Percentiles rank a stretch among this genome's conserved stretches.
Conservation (phyloP, 1,284 basidiomycete genomes). For the Tausonia pullulans region DNA sequence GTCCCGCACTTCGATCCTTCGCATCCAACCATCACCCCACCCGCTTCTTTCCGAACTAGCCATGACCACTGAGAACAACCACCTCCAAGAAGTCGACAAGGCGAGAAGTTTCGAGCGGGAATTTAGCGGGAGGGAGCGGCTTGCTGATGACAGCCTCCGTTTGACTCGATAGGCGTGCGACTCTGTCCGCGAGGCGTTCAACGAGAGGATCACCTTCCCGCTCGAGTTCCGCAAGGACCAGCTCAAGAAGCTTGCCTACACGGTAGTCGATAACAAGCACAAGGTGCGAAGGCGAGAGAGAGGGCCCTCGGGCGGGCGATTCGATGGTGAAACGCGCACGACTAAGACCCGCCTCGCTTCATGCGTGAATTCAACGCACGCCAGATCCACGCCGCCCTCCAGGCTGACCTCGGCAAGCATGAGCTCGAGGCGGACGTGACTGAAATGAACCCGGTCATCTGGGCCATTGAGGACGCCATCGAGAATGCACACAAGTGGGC, state of each 20-base stretch:
- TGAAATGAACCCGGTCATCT: not conserved
- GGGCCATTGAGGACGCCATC: not conserved
- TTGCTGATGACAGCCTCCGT: no score
- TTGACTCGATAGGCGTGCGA: no score
- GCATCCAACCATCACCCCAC: no score
- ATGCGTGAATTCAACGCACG: not conserved
- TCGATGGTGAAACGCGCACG: no score
- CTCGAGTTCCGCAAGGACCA: not conserved
- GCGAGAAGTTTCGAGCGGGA: no score
- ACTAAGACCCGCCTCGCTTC: not conserved
- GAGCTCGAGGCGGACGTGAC: conserved; percentile 1
- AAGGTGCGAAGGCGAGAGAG: no score
- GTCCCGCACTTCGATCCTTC: no score
- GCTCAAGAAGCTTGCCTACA: conserved; percentile 8
- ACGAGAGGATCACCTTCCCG: not conserved
- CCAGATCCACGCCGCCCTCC: conserved; percentile 1
- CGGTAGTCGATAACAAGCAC: not conserved
- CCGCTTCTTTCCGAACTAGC: no score
- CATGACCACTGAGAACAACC: no score
- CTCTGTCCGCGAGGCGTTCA: not conserved
- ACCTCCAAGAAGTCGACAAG: no score
- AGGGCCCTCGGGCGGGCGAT: not conserved
- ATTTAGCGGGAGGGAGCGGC: no score
- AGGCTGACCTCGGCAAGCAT: conserved; percentile 2
- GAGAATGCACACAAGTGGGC: not conserved